Base-by-base conservation (phyloP, 805 yeast genomes). In the Metschnikowia bowlesiae region DNA sequence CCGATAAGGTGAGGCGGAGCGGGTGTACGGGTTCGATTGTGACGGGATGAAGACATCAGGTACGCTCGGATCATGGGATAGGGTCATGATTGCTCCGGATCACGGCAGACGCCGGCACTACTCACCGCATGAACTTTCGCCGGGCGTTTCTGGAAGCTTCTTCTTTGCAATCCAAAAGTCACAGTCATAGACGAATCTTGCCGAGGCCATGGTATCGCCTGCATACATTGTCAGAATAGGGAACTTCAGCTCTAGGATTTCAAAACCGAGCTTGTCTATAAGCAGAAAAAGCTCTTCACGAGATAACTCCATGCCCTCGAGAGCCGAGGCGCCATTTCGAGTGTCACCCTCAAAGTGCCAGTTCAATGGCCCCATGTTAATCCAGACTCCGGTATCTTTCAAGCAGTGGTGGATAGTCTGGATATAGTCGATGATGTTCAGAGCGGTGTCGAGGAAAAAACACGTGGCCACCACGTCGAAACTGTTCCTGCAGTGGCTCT, bases 331-430 rank as follows among this genome's bases (percentile, higher is more conserved):
- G 5, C 78, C 78, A 1, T 9, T 18, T 13, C 11, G 13, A 14
- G 71, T 61, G 0, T 65, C 63, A 8, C 57, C 58, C 56, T 84
- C 90, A 60, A 76, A 82, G 64, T 86, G 92, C 90, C 90, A 84
- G 46, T 82, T 65, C 40, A 84, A 65, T 0, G 89, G 89, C 0
- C 90, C 90, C 60, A 82, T 79, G 58, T 84, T 83, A 29, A 83
- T 66, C 88, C 88, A 84, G 14, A 65, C 49, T 0, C 85, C 88
- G 22, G 64, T 67, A 0, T 62, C 60, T 33, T 70, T 68, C 50
- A 83, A 57, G 26, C 78, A 70, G 56, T 79, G 71, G 36, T 66
- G 62, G 1, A 84, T 72, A 0, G 84, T 66, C 45, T 69, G 70
- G 38, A 84, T 38, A 55, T 83, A 83, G 43, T 83, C 87, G 10